These are phyloP conservation scores for Cercophora sp. DNA, from an alignment of 495 filamentous ascomycete species.

Conservation along the genomic window DNA sequence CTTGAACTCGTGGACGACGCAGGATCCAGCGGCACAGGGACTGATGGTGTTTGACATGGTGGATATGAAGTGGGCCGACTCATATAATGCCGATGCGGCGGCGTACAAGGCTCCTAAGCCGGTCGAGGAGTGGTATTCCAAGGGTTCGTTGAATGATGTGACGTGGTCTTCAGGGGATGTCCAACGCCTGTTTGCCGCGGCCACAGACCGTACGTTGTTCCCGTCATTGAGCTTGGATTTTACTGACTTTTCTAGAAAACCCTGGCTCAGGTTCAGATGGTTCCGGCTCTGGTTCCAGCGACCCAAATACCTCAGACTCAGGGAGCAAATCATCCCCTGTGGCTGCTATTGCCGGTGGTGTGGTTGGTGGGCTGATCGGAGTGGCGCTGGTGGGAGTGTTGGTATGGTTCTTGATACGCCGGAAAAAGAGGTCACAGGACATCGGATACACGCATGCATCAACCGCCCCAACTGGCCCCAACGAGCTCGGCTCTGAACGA, in stretches of 20 bases:
- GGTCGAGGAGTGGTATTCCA: constrained; percentile 9
- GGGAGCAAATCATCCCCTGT: not conserved
- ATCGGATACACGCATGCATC: not conserved
- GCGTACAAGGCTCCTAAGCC: constrained; percentile 7
- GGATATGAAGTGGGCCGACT: constrained; percentile 9
- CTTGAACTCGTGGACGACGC: not conserved
- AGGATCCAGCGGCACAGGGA: constrained; percentile 8
- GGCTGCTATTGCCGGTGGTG: constrained; percentile 11
- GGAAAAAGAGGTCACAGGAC: not conserved
- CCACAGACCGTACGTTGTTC: not conserved
- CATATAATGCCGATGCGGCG: constrained; percentile 6
- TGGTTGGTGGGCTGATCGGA: constrained; percentile 2
- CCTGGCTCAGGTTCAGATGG: too few relatives aligned
- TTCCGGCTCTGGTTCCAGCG: not conserved
- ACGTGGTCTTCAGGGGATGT: constrained; percentile 12
- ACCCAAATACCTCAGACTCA: not conserved
- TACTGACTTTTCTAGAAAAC: not conserved
- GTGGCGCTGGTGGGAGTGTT: not conserved
- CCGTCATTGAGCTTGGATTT: not conserved
- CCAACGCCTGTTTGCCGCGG: constrained; percentile 8
- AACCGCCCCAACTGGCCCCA: not conserved
- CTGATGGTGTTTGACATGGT: constrained; percentile 17
- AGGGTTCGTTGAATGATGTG: not conserved
- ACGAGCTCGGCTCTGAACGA: not conserved
- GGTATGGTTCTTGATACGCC: not conserved